Conservation (phyloP, 169 alveolate species). For the Cryptosporidium felis region DNA sequence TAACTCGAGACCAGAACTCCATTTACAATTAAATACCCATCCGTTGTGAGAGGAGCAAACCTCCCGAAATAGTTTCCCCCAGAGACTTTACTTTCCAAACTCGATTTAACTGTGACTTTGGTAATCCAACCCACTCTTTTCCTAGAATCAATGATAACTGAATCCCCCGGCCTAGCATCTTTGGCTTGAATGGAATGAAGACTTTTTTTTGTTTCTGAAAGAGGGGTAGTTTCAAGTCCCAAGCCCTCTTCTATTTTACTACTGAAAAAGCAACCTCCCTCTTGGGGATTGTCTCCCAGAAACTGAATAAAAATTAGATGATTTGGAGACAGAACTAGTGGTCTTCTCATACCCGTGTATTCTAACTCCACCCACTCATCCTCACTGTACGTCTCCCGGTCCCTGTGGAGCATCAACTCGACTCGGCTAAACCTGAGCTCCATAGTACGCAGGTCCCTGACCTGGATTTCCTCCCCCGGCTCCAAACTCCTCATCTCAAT, state of each 20-base stretch:
- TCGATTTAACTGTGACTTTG: not conserved
- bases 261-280: conserved; percentile 1
- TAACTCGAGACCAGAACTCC: conserved; percentile 64
- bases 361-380: conserved; percentile 49
- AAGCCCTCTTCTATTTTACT: not conserved
- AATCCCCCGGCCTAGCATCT: conserved; percentile 15
- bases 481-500: conserved; percentile 8
- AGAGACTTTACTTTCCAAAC: too few species aligned
- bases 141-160: conserved; percentile 12
- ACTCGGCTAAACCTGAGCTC: conserved; percentile 21
- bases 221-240: not conserved
- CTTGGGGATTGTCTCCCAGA: conserved; percentile 28
- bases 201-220: not conserved
- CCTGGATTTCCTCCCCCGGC: conserved; percentile 19
- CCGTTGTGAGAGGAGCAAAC: conserved; percentile 47
- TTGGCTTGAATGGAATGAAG: conserved; percentile 25
- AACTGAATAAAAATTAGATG: conserved; percentile 38
- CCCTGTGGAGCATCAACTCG: conserved; percentile 49
- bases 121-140: conserved; percentile 48
- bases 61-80: conserved; percentile 16
- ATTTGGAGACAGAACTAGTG: conserved; percentile 38
- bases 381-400: not conserved
- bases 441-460: conserved; percentile 24
- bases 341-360: conserved; percentile 10
- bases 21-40: conserved; percentile 42